Percentiles rank a stretch among this genome's conserved stretches.
Evolutionary conservation across 2,329 filamentous ascomycete genomes (phyloP).

Genomic region (Curvularia sp.): DNA sequence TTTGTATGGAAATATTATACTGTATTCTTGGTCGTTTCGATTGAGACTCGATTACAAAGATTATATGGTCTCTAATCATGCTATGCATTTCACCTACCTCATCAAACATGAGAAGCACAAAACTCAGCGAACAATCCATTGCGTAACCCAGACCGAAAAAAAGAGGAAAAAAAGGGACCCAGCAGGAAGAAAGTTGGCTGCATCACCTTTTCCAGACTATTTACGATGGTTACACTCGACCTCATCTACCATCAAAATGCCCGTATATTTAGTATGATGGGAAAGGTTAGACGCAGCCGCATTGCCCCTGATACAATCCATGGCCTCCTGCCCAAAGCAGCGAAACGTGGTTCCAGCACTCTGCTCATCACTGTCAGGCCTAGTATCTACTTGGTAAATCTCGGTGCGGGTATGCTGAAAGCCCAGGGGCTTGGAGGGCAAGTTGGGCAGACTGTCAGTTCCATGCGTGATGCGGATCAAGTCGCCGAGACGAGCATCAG

Average conservation of each 20-base stretch:
- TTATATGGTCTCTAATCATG: not conserved
- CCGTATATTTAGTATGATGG: conserved; percentile 24
- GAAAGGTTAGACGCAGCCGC: conserved; percentile 19
- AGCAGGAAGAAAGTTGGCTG: no score
- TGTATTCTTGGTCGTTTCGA: not conserved
- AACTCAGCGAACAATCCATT: no score
- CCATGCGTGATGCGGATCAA: conserved; percentile 71
- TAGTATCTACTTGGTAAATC: conserved; percentile 56
- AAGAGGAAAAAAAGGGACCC: no score
- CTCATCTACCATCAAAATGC: conserved; percentile 18
- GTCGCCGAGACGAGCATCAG: conserved; percentile 56
- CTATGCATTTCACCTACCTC: not conserved
- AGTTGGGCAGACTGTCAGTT: conserved; percentile 70
- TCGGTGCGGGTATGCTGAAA: conserved; percentile 73
- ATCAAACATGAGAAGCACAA: no score
- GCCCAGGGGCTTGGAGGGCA: conserved; percentile 65
- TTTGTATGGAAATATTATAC: not conserved
- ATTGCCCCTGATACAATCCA: conserved; percentile 19
- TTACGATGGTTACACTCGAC: conserved; percentile 3
- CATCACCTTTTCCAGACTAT: no score
- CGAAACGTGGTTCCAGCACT: conserved; percentile 18
- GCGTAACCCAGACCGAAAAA: no score
- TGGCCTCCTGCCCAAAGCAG: conserved; percentile 27
- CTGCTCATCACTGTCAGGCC: conserved; percentile 8
- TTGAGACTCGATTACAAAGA: not conserved